Evolutionary conservation across 2,329 filamentous ascomycete genomes (phyloP), one percentile per base, ranked within the genome.

Genomic region (Aspergillus brunneoviolaceus): DNA sequence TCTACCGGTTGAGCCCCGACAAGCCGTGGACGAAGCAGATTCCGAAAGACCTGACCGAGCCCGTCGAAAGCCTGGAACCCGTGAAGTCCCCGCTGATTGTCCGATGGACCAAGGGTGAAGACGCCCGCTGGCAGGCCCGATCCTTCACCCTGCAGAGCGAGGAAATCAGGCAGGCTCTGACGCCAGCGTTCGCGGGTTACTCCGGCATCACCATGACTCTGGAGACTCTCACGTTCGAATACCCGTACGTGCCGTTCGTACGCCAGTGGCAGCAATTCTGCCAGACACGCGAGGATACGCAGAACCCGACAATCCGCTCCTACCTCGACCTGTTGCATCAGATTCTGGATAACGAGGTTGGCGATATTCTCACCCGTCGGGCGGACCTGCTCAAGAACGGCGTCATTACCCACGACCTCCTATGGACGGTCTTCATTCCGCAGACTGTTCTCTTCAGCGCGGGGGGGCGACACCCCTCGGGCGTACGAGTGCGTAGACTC

Each of bases 101-200:
- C 1, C 82, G 85, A 47, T 84, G 88, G 67, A 76, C 81, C 59
- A 85, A 83, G 73, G 81, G 81, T 65, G 80, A 79, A 48, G 82
- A 87, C 68, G 83, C 84, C 39, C 81, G 82, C 60, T 87, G 87
- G 70, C 77, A 84, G 58, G 80, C 88, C 29, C 80, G 89, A 66
- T 87, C 84, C 51, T 83, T 90, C 61, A 80, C 88, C 50, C 75
- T 90, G 5, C 87, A 90, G 71, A 87, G 84, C 21, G 84, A 85
- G 1, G 77, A 82, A 57, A 74, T 90, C 51, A 87, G 86, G 72
- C 76, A 78, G 1, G 78, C 84, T 3, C 77, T 90, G 0, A 76
- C 76, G 11, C 77, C 81, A 12, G 79, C 88, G 9, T 77, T 89
- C 29, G 73, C 79, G 1, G 82, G 78, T 11, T 89, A 88, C 60